A percentile compares a stretch with the other conserved stretches of the same genome.
Conservation (phyloP, 208 protist genomes). For the Trypanosoma cruzi region DNA sequence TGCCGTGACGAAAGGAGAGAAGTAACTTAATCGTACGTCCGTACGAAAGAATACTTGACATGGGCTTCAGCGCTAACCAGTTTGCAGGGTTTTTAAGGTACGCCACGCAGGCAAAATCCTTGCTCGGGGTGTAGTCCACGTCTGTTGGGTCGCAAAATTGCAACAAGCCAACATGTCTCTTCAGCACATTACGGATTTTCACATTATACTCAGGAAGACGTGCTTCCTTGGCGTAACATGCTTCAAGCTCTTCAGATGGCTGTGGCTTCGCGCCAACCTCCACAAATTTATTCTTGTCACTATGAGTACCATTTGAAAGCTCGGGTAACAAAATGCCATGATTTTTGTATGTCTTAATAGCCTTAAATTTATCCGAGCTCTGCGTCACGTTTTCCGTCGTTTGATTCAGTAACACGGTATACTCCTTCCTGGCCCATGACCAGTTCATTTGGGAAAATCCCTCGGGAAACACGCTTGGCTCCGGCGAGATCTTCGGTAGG, state of each 20-base stretch:
- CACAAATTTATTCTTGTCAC: background rate
- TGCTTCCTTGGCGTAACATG: conserved; percentile 12
- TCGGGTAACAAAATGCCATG: conserved; percentile 17
- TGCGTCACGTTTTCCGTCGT: conserved; percentile 4
- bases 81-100: conserved; percentile 39
- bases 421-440: background rate
- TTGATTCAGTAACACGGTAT: conserved; percentile 2
- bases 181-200: background rate
- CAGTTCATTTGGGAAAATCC: conserved; percentile 14
- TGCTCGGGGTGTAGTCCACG: conserved; percentile 31
- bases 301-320: background rate
- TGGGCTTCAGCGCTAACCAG: conserved; percentile 43
- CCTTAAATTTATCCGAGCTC: conserved; percentile 8
- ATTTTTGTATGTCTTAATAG: conserved; percentile 20
- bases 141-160: conserved; percentile 37
- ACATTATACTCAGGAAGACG: conserved; percentile 9
- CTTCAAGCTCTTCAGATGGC: background rate
- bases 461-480: conserved; percentile 12
- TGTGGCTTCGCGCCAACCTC: conserved; percentile 19
- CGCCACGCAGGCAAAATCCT: conserved; percentile 34
- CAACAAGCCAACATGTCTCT: background rate
- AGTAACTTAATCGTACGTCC: conserved; percentile 50
- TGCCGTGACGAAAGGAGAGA: conserved; percentile 34
- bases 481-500: background rate
- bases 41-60: conserved; percentile 29